A percentile compares a stretch with the other conserved stretches of the same genome.
Evolutionary conservation across 1,284 basidiomycete genomes (phyloP).

Genomic region (Cryptococcus maquisensis): DNA sequence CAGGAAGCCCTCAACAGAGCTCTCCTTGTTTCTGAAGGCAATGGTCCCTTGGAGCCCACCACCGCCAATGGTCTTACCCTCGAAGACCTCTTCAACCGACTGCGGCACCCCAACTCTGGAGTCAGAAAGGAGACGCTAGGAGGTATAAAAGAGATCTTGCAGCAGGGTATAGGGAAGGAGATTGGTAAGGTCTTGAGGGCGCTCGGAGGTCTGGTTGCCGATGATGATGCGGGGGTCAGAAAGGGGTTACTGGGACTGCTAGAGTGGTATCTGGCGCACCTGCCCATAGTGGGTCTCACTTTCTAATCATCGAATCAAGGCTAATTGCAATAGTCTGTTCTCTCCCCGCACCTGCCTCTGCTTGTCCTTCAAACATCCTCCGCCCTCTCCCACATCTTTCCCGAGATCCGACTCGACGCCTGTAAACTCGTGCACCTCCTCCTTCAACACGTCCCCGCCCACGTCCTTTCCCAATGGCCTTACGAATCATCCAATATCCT

Average conservation of each 20-base stretch:
- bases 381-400: constrained; percentile 90
- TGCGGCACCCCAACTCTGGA: constrained; percentile 76
- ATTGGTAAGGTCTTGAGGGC: constrained; percentile 64
- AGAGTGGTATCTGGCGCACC: constrained; percentile 65
- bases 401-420: constrained; percentile 87
- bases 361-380: constrained; percentile 83
- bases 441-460: constrained; percentile 65
- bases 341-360: constrained; percentile 66
- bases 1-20: constrained; percentile 57
- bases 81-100: constrained; percentile 69
- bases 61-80: constrained; percentile 75
- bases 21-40: constrained; percentile 15
- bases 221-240: constrained; percentile 60
- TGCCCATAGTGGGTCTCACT: constrained; percentile 56
- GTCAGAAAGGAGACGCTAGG: constrained; percentile 76
- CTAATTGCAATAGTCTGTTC: constrained; percentile 54
- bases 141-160: constrained; percentile 75
- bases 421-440: constrained; percentile 75
- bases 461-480: constrained; percentile 67
- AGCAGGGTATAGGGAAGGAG: constrained; percentile 57
- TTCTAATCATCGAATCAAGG: constrained; percentile 1
- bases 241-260: constrained; percentile 52
- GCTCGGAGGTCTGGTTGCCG: constrained; percentile 67
- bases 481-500: constrained; percentile 31
- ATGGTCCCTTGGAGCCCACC: constrained; percentile 58